These are phyloP conservation scores for Suillus brevipes DNA, from an alignment of 768 basidiomycete genomes.

Conservation along the genomic window DNA sequence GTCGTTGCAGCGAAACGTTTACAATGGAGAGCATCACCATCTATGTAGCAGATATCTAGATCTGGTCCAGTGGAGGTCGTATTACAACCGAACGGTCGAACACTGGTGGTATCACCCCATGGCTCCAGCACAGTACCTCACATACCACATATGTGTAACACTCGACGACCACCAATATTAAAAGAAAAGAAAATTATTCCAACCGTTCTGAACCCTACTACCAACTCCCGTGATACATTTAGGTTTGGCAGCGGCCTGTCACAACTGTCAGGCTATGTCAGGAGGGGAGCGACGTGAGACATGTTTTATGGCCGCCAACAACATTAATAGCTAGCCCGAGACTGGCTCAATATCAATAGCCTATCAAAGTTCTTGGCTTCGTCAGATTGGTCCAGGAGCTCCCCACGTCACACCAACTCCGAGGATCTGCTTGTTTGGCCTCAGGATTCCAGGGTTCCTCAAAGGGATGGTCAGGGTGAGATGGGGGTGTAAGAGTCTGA, in stretches of 20 bases:
- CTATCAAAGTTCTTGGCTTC: neutral
- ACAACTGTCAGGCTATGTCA: neutral
- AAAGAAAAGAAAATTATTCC: neutral
- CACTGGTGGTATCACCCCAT: too few species aligned
- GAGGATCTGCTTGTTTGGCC: slow-evolving; percentile 19
- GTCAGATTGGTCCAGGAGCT: neutral
- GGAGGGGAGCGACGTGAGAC: neutral
- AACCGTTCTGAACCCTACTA: neutral
- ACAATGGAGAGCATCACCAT: too few species aligned
- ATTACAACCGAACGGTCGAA: too few species aligned
- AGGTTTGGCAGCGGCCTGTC: neutral
- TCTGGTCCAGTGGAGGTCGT: too few species aligned
- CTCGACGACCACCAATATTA: too few species aligned
- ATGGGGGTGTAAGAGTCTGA: neutral
- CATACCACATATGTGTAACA: too few species aligned
- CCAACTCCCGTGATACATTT: neutral
- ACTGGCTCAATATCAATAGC: neutral
- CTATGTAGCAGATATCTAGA: too few species aligned
- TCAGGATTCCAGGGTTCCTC: slow-evolving; percentile 18
- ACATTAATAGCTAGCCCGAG: neutral
- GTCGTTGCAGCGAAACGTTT: too few species aligned
- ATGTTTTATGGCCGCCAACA: neutral
- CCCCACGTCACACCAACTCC: slow-evolving; percentile 3
- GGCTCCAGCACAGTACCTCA: too few species aligned
- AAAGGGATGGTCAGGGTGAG: slow-evolving; percentile 8